These are phyloP conservation scores for Fusarium pseudocircinatum DNA, from an alignment of 2,329 filamentous ascomycete species.

Conservation along the genomic window DNA sequence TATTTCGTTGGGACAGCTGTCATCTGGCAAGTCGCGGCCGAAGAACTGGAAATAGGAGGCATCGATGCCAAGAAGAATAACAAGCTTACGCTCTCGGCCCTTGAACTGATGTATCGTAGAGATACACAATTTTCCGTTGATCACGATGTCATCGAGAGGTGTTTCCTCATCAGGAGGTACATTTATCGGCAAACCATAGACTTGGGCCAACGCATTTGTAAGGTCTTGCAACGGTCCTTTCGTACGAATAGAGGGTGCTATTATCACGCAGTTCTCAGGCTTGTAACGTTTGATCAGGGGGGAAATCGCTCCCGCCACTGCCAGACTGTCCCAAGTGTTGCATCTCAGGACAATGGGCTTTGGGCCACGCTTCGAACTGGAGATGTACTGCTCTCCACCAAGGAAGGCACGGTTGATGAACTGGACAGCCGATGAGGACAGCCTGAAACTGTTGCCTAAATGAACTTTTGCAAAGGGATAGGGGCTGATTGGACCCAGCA, in stretches of 20 bases:
- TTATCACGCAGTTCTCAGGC: constrained; percentile 18
- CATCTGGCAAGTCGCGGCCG: constrained; percentile 42
- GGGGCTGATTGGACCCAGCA: constrained; percentile 33
- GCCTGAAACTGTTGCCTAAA: constrained; percentile 42
- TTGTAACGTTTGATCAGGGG: constrained; percentile 38
- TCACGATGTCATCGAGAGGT: constrained; percentile 39
- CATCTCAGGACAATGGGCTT: constrained; percentile 42
- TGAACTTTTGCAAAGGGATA: constrained; percentile 30
- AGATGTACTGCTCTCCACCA: constrained; percentile 41
- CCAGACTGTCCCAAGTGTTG: neutral
- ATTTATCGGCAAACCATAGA: constrained; percentile 32
- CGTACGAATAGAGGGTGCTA: constrained; percentile 10
- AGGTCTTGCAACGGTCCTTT: neutral
- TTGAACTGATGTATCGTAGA: constrained; percentile 49
- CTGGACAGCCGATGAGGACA: constrained; percentile 35
- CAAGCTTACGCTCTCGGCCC: constrained; percentile 44
- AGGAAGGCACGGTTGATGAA: constrained; percentile 45
- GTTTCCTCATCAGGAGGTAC: constrained; percentile 39
- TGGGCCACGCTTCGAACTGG: constrained; percentile 43
- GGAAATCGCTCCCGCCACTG: constrained; percentile 29
- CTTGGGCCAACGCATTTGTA: constrained; percentile 7
- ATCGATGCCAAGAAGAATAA: constrained; percentile 43
- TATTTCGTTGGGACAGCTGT: constrained; percentile 42
- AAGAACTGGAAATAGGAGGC: constrained; percentile 38
- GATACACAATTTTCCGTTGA: constrained; percentile 43